Evolutionary conservation across 2,329 filamentous ascomycete species (phyloP), one percentile per base, ranked within the genome.

Genomic region (Aspergillus sp.): DNA sequence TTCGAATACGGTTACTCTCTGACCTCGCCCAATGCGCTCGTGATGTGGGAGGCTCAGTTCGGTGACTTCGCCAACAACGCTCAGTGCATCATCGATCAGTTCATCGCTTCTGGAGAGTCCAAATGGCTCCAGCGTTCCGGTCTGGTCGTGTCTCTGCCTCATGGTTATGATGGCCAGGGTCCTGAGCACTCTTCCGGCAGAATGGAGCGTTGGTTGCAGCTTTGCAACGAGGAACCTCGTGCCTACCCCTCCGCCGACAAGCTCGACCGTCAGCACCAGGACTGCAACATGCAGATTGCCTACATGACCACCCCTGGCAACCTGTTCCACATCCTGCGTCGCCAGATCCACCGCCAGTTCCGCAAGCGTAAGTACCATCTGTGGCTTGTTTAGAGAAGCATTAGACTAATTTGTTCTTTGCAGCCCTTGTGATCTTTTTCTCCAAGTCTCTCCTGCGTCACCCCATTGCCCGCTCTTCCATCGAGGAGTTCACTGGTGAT

Each of bases 31-130:
- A 96, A 97, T 75, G 94, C 95, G 42, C 87, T 99, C 26, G 94
- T 99, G 69, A 96, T 99, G 88, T 99, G 95, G 95, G 95, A 99
- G 81, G 95, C 95, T 42, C 95, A 99, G 79, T 99, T 99, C 73
- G 95, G 95, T 84, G 95, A 99, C 80, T 99, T 99, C 72, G 95
- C 95, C 84, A 99, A 99, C 85, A 99, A 97, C 73, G 94, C 95
- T 49, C 95, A 99, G 81, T 96, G 92, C 77, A 96, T 99, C 78
- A 96, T 99, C 73, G 95, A 99, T 77, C 95, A 99, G 80, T 99
- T 99, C 81, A 89, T 99, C 70, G 94, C 95, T 54, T 97, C 95
- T 63, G 95, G 95, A 74, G 95, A 99, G 81, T 89, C 91, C 66
- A 99, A 99, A 82, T 99, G 95, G 95, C 90, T 98, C 80, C 95